These are phyloP conservation scores for Alternaria tenuissima DNA, from an alignment of 2,329 filamentous ascomycete genomes.

Conservation along the genomic window DNA sequence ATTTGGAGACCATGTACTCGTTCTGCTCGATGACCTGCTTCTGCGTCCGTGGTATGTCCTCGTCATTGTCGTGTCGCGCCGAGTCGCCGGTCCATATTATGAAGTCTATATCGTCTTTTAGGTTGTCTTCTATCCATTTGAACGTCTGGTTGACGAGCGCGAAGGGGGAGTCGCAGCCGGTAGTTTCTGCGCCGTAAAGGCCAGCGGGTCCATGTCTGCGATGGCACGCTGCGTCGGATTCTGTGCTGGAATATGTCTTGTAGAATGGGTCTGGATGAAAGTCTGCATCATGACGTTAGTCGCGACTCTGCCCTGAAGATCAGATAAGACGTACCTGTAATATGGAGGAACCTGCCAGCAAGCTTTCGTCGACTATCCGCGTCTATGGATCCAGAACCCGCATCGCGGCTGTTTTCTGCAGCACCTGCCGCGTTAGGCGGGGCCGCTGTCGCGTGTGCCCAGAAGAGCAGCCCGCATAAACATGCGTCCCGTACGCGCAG, in stretches of 20 bases:
- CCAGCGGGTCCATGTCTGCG: constrained; percentile 78
- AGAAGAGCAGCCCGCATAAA: constrained; percentile 39
- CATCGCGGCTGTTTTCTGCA: constrained; percentile 20
- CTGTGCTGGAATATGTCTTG: constrained; percentile 76
- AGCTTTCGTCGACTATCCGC: constrained; percentile 37
- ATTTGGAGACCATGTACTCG: constrained; percentile 75
- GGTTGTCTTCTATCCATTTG: constrained; percentile 80
- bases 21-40: constrained; percentile 83
- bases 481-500: constrained; percentile 34
- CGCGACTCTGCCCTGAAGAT: background rate
- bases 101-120: constrained; percentile 84
- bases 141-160: constrained; percentile 87
- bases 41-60: constrained; percentile 76
- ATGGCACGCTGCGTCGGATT: constrained; percentile 77
- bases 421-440: constrained; percentile 31
- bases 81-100: constrained; percentile 94
- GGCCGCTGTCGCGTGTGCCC: constrained; percentile 37
- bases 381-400: constrained; percentile 15
- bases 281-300: constrained; percentile 63
- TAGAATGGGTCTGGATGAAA: constrained; percentile 92
- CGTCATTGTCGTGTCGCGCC: constrained; percentile 88
- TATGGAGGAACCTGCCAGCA: constrained; percentile 80
- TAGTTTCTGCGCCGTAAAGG: constrained; percentile 82
- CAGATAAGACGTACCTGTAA: constrained; percentile 71
- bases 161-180: constrained; percentile 86